Conservation (phyloP, 2,329 filamentous ascomycete genomes). For the Xylaria polymorpha region DNA sequence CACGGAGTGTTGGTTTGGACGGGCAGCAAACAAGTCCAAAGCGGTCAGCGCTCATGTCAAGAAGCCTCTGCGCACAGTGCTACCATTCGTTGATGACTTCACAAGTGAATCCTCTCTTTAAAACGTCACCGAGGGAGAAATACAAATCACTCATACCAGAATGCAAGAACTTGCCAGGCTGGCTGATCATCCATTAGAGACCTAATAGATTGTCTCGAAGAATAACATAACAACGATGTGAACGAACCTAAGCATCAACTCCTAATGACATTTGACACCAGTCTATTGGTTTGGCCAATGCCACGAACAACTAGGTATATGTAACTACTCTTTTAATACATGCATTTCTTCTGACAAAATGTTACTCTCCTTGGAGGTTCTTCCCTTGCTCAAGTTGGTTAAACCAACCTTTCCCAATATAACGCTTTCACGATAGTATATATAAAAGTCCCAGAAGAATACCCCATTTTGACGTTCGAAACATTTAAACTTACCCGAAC, state of each 20-base stretch:
- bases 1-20: not conserved
- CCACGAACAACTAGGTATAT: not conserved
- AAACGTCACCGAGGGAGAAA: no score
- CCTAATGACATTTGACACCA: not conserved
- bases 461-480: not conserved
- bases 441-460: not conserved
- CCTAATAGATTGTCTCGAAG: not conserved
- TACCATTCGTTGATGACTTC: not conserved
- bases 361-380: not conserved
- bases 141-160: not conserved
- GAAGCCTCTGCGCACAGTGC: not conserved
- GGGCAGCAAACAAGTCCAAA: not conserved
- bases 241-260: not conserved
- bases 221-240: not conserved
- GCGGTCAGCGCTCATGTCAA: not conserved
- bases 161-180: not conserved
- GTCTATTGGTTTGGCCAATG: not conserved
- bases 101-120: not conserved
- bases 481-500: slow-evolving; percentile 18
- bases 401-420: not conserved
- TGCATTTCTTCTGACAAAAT: not conserved
- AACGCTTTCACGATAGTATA: not conserved
- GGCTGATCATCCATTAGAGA: not conserved
- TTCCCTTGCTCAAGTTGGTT: not conserved
- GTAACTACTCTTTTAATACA: slow-evolving; percentile 9